Evolutionary conservation across 2,329 filamentous ascomycete species (phyloP).

Genomic region (Cladosporium austrohemisphaericum): DNA sequence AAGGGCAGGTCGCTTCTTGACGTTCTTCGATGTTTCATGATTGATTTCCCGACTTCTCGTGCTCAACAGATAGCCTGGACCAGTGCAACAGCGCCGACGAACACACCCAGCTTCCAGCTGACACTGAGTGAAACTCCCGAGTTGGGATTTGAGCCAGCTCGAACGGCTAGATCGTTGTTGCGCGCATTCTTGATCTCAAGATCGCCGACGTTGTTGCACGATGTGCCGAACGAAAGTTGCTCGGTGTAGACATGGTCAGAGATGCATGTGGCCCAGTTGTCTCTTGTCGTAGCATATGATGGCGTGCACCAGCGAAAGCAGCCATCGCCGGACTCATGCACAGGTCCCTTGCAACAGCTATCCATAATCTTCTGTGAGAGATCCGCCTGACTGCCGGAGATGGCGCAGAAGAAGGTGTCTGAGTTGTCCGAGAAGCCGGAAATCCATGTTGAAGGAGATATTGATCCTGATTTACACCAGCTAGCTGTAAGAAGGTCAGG

Average conservation of each 20-base stretch:
- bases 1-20: too few relatives aligned
- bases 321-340: neutral
- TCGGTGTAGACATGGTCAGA: slow-evolving; percentile 2
- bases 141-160: slow-evolving; percentile 2
- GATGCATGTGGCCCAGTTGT: slow-evolving; percentile 3
- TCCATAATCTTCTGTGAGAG: neutral
- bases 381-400: neutral
- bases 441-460: slow-evolving; percentile 1
- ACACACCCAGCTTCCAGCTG: slow-evolving; percentile 3
- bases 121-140: neutral
- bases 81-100: neutral
- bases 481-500: neutral
- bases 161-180: neutral
- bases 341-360: slow-evolving; percentile 4
- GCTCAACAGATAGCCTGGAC: neutral
- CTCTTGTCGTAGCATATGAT: neutral
- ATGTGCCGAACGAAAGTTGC: neutral
- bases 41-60: too few relatives aligned
- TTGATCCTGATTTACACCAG: neutral
- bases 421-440: slow-evolving; percentile 9
- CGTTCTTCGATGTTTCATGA: too few relatives aligned
- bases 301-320: slow-evolving; percentile 7
- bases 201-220: slow-evolving; percentile 1
- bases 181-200: neutral
- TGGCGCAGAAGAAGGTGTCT: slow-evolving; percentile 5